A percentile compares a stretch with the other conserved stretches of the same genome.
phyloP scores from a whole-genome alignment of 441 rosid genomes.

The Arabidopsis hybrid region DNA sequence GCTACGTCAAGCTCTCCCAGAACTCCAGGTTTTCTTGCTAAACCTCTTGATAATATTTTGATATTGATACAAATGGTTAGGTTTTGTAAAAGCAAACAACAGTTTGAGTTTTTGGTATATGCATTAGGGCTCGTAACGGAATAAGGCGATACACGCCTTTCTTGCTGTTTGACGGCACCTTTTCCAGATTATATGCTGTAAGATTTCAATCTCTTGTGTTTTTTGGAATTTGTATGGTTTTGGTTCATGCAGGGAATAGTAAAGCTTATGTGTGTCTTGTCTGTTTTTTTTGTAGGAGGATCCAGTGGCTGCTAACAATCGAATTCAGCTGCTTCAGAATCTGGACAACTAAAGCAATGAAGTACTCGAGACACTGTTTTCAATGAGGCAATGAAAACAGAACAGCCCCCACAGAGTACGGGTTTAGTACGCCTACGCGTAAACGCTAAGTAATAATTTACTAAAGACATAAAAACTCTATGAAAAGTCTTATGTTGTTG shows the following conservation, averaged over 20 bases:
- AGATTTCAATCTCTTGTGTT: conserved; percentile 19
- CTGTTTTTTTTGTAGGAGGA: conserved; percentile 12
- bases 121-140: conserved; percentile 45
- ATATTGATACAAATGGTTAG: neutral
- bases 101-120: conserved; percentile 6
- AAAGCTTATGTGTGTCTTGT: neutral
- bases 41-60: neutral
- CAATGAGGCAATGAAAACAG: neutral
- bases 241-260: neutral
- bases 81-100: neutral
- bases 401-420: conserved; percentile 1
- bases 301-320: neutral
- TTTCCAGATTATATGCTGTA: conserved; percentile 45
- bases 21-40: conserved; percentile 47
- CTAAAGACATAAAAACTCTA: neutral
- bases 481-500: conserved; percentile 7
- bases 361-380: neutral
- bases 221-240: conserved; percentile 1
- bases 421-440: conserved; percentile 5
- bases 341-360: neutral
- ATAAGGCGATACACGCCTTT: conserved; percentile 43
- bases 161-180: conserved; percentile 43
- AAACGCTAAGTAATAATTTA: conserved; percentile 8
- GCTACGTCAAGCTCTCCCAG: conserved; percentile 51
- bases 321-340: conserved; percentile 18